Base-by-base conservation (phyloP, 2,329 filamentous ascomycete genomes). In the Microcyclosporella mali region DNA sequence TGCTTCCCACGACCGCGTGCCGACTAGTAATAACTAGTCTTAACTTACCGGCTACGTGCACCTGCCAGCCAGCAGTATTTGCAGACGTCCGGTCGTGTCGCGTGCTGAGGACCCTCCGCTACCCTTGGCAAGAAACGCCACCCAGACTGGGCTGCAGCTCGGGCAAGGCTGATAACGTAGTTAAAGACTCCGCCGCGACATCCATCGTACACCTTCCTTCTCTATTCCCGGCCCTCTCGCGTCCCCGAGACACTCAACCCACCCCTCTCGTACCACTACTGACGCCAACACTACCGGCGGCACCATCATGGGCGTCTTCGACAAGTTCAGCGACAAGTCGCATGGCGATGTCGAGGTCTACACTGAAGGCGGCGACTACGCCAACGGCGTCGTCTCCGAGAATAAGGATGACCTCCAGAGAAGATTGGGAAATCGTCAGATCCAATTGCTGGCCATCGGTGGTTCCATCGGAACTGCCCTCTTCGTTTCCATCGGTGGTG, bases 401-500 rank as follows among this genome's bases (percentile, higher is more conserved):
- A 63, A 61, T 50, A 56, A 56, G 37, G 59, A 64, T 46, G 50
- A 56, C 10, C 62, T 70, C 3, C 70, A 75, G 37, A 71, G 74
- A 34, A 67, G 68, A 35, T 67, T 78, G 30, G 67, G 69, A 50
- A 76, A 77, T 56, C 68, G 74, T 40, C 55, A 59, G 34, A 59
- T 61, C 17, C 58, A 61, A 41, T 45, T 60, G n/a, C 53, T 60
- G 17, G 57, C 56, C 33, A 59, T 61, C 30, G 58, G 58, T 16
- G 57, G 55, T 36, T 45, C 48, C 16, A 51, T 51, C 17, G 48
- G 48, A 33, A 51, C 48, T 6, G 34, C 57, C 43, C 45, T 62
- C 3, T 62, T 62, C 50, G 58, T 62, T 3, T 47, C 71, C 53
- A 81, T 83, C 49, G 78, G 78, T 45, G 65, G 67, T 49, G 79